Base-by-base conservation (phyloP, 768 basidiomycete genomes). In the Leccinum boreale region DNA sequence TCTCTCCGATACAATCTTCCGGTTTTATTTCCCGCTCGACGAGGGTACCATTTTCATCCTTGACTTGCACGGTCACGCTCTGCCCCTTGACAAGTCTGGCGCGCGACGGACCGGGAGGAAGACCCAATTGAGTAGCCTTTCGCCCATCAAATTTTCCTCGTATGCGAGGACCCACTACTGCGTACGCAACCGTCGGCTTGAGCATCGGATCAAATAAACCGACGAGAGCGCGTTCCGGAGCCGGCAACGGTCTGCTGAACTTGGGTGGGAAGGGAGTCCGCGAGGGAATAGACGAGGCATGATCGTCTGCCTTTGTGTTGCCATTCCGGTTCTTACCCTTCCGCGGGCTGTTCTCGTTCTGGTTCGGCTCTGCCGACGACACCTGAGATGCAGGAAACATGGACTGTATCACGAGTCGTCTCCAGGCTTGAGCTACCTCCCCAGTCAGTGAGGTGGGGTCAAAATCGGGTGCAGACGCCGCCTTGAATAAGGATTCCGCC, bases 61-160 rank as follows among this genome's bases (percentile, higher is more conserved):
- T 72, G 3, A 83, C 79, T 26, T 74, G 74, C 54, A 88, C 78
- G 0, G 81, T 84, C 36, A 94, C 77, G 0, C 77, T 70, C 67
- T 87, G 75, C 9, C 94, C 94, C 52, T 70, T 80, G 4, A 84
- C 79, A n/a, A 96, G 73, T 53, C 69, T 73, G 1, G 77, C 79
- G n/a, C 90, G 79, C 10, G 83, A 56, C 5, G 79, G 80, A 0
- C 90, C 89, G 2, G 68, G 66, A 3, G 81, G 81, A 2, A 98
- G 73, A 5, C 87, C 86, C 2, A 94, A 76, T 46, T 75, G 81
- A 9, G 76, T 65, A 0, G 94, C 90, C 60, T 82, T 85, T 59
- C 74, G 70, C 0, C 72, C 85, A 59, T 94, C 81, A 66, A 98
- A 96, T 70, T 90, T 92, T 9, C 83, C 83, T 1, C 83, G 81